phyloP scores from a whole-genome alignment of 2,329 filamentous ascomycete genomes.

The Neofusicoccum umdonicola region DNA sequence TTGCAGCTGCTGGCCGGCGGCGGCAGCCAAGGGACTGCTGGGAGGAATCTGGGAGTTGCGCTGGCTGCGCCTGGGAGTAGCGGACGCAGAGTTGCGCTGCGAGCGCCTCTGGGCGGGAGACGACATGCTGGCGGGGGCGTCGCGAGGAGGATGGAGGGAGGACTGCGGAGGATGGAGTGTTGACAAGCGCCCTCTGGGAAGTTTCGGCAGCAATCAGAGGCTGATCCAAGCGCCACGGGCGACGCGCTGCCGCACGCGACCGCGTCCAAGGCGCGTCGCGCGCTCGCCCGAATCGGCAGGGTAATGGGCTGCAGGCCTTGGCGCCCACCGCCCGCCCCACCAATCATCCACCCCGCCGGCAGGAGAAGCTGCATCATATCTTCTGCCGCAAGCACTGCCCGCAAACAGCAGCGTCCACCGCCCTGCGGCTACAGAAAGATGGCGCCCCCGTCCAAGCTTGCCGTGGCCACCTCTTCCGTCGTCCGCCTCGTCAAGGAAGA shows the following conservation, averaged over 20 bases:
- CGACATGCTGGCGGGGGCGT: constrained; percentile 52
- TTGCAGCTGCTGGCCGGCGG: constrained; percentile 44
- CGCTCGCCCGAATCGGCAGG: neutral
- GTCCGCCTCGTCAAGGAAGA: constrained; percentile 89
- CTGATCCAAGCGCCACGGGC: constrained; percentile 6
- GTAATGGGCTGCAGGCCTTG: constrained; percentile 3
- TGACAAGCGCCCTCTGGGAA: neutral
- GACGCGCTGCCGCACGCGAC: constrained; percentile 18
- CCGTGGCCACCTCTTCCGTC: constrained; percentile 77
- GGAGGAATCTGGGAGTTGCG: constrained; percentile 56
- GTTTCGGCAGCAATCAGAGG: constrained; percentile 9
- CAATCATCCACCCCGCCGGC: constrained; percentile 8
- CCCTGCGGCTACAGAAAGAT: constrained; percentile 48
- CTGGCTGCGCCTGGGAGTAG: constrained; percentile 54
- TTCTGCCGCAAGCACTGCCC: neutral
- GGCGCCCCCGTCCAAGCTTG: constrained; percentile 72
- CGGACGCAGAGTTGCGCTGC: constrained; percentile 54
- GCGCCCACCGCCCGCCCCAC: constrained; percentile 1
- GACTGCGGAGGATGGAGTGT: neutral
- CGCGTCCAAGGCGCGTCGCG: constrained; percentile 25
- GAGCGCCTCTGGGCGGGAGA: constrained; percentile 59
- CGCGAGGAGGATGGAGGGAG: neutral
- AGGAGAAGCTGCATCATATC: constrained; percentile 7
- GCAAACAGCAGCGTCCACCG: neutral
- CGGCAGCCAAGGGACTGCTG: constrained; percentile 45